Conservation (phyloP, 2,329 filamentous ascomycete genomes). For the Sporothrix variecibatus region DNA sequence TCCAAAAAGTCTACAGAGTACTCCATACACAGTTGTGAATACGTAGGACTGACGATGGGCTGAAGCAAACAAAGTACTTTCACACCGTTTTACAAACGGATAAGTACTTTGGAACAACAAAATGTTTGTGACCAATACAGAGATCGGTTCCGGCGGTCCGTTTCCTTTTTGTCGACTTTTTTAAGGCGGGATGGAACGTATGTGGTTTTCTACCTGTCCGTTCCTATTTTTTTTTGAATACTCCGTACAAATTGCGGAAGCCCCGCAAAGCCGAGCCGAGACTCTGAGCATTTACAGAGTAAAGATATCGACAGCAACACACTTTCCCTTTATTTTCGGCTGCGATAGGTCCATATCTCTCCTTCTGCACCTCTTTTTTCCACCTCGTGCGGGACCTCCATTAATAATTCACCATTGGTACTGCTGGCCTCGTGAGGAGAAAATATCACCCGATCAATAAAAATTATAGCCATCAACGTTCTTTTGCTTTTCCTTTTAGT, state of each 20-base stretch:
- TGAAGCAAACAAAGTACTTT: background rate
- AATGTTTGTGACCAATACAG: background rate
- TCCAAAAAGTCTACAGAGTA: background rate
- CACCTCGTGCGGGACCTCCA: background rate
- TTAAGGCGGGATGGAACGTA: background rate
- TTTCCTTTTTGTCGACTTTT: background rate
- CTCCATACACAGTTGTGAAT: no score
- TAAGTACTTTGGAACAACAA: background rate
- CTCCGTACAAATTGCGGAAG: background rate
- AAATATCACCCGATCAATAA: background rate
- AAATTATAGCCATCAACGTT: background rate
- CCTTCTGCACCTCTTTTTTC: background rate
- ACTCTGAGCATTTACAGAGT: background rate
- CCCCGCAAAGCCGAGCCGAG: slow-evolving; percentile 10
- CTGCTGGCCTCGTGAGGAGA: background rate
- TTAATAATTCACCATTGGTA: background rate
- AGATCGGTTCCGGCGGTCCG: slow-evolving; percentile 18
- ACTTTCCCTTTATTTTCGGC: background rate
- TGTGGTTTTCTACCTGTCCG: background rate
- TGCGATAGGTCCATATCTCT: background rate
- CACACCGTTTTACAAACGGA: background rate
- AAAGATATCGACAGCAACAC: background rate
- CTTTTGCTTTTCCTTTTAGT: background rate
- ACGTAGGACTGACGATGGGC: background rate
- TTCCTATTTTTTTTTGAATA: background rate